Evolutionary conservation across 2,329 filamentous ascomycete species (phyloP).

Genomic region (Apiospora arundinis): DNA sequence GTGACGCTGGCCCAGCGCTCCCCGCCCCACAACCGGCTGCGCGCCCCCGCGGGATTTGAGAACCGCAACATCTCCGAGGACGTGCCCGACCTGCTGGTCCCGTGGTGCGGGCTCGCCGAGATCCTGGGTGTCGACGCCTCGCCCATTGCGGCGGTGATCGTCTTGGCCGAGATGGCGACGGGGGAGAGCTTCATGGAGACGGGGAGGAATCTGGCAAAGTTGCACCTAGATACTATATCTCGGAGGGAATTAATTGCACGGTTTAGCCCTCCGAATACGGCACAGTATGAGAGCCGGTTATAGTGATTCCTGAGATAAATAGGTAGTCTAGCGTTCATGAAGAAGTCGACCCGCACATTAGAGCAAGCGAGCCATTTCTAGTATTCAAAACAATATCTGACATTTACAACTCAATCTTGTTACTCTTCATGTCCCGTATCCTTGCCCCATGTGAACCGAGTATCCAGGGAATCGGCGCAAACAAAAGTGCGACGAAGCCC

Average conservation of each 20-base stretch:
- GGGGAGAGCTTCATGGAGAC: conserved; percentile 26
- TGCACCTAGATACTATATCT: conserved; percentile 23
- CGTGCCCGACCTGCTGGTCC: conserved; percentile 32
- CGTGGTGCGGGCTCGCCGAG: conserved; percentile 31
- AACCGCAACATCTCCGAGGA: conserved; percentile 35
- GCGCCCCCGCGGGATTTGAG: conserved; percentile 28
- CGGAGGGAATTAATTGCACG: conserved; percentile 23
- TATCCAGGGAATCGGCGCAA: conserved; percentile 31
- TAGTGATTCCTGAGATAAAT: background rate
- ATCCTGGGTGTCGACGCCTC: conserved; percentile 31
- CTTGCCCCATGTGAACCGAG: conserved; percentile 20
- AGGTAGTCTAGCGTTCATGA: background rate
- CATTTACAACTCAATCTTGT: conserved; percentile 11
- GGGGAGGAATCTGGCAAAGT: conserved; percentile 27
- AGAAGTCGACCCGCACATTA: background rate
- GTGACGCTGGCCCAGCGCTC: conserved; percentile 34
- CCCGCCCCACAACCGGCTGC: conserved; percentile 32
- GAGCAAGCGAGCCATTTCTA: background rate
- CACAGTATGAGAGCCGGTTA: conserved; percentile 2
- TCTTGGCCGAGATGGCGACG: conserved; percentile 31
- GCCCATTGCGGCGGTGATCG: conserved; percentile 30
- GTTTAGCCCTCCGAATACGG: background rate
- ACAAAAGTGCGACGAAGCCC: conserved; percentile 31
- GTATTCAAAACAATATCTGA: background rate
- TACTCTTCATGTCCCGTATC: conserved; percentile 19